A percentile compares a stretch with the other conserved stretches of the same genome.
Evolutionary conservation across 2,329 filamentous ascomycete genomes (phyloP).

Genomic region (Sphaerulina vaccinii): DNA sequence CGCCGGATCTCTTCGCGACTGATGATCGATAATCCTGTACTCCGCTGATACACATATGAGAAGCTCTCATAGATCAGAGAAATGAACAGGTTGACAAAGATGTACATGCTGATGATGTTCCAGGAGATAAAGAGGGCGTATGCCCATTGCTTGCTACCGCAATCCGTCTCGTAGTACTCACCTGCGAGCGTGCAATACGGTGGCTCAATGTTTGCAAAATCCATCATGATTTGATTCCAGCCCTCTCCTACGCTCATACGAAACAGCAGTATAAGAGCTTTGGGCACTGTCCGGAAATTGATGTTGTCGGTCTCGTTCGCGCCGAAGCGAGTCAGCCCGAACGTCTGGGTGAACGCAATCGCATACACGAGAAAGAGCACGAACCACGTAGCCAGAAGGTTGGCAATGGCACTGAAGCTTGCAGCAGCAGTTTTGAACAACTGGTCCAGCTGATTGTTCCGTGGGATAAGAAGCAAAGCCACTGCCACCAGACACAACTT

Average conservation of each 20-base stretch:
- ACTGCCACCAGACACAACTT: constrained; percentile 93
- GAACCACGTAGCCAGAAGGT: constrained; percentile 93
- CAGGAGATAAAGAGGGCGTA: constrained; percentile 87
- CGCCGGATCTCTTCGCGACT: constrained; percentile 91
- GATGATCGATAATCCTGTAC: constrained; percentile 85
- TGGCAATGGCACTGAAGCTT: constrained; percentile 84
- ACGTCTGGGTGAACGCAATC: constrained; percentile 93
- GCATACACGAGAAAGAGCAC: constrained; percentile 95
- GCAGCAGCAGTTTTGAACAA: constrained; percentile 98
- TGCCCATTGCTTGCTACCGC: constrained; percentile 86
- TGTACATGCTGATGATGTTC: constrained; percentile 99
- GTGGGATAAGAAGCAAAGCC: constrained; percentile 83
- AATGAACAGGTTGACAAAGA: constrained; percentile 97
- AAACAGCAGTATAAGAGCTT: constrained; percentile 89
- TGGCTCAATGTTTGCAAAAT: constrained; percentile 76
- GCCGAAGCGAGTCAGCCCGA: constrained; percentile 89
- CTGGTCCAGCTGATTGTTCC: constrained; percentile 95
- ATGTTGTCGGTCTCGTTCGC: constrained; percentile 69
- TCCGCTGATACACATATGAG: constrained; percentile 97
- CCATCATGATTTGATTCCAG: constrained; percentile 97
- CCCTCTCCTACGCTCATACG: constrained; percentile 90
- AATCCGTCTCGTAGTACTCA: constrained; percentile 84
- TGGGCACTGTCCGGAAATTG: constrained; percentile 92
- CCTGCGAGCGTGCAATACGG: constrained; percentile 74
- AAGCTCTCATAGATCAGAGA: constrained; percentile 99